Conservation (phyloP, 192 early-diverging fungal species). For the Coemansia sp. region DNA sequence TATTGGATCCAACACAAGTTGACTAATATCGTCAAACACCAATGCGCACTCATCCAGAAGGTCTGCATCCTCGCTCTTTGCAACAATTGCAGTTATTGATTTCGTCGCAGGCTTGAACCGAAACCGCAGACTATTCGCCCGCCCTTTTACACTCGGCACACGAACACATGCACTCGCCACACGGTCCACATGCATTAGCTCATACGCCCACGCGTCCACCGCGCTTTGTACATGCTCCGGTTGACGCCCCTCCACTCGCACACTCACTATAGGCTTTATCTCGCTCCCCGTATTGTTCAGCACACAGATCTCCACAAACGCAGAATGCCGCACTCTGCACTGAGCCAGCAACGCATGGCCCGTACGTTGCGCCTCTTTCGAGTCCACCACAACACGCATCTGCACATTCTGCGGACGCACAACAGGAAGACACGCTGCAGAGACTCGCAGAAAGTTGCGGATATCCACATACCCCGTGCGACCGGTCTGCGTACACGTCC, state of each 20-base stretch:
- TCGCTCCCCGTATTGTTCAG: conserved; percentile 5
- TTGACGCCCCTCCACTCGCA: not conserved
- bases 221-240: not conserved
- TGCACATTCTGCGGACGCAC: conserved; percentile 18
- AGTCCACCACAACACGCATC: conserved; percentile 14
- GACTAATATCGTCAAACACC: conserved; percentile 32
- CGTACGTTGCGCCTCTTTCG: not conserved
- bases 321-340: not conserved
- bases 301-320: conserved; percentile 10
- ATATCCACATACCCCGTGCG: conserved; percentile 36
- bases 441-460: conserved; percentile 16
- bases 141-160: not conserved
- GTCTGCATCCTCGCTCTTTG: not conserved
- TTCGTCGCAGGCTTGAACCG: not conserved
- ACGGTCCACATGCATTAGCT: not conserved
- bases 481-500: conserved; percentile 24
- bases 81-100: too few species aligned
- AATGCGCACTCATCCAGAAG: not conserved
- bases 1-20: conserved; percentile 24
- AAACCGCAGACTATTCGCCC: not conserved
- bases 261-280: conserved; percentile 13
- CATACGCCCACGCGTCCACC: conserved; percentile 1
- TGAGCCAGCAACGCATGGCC: conserved; percentile 8
- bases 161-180: conserved; percentile 8
- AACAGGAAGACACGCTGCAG: conserved; percentile 1